A percentile compares a stretch with the other conserved stretches of the same genome.
These are phyloP conservation scores for Septoria petroselini DNA, from an alignment of 2,329 filamentous ascomycete species.

Conservation along the genomic window DNA sequence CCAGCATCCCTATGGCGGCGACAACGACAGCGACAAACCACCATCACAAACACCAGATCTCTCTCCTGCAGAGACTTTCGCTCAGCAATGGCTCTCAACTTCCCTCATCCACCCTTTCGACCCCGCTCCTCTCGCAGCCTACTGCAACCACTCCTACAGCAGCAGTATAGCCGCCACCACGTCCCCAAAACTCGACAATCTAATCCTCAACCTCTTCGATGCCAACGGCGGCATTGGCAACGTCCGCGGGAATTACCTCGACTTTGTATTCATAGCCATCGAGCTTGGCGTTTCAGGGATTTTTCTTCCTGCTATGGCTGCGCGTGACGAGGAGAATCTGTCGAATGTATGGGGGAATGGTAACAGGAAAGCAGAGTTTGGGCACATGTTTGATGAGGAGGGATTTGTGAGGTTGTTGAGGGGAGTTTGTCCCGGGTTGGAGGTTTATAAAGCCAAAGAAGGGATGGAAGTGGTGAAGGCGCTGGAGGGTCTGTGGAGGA, in stretches of 20 bases:
- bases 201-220: slow-evolving; percentile 47
- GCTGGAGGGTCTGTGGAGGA: slow-evolving; percentile 27
- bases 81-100: slow-evolving; percentile 30
- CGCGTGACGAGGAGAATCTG: slow-evolving; percentile 20
- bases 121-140: slow-evolving; percentile 25
- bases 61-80: slow-evolving; percentile 21
- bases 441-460: slow-evolving; percentile 25
- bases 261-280: slow-evolving; percentile 18
- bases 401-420: slow-evolving; percentile 29
- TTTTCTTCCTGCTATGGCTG: slow-evolving; percentile 23
- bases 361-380: slow-evolving; percentile 22
- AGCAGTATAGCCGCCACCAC: slow-evolving; percentile 39
- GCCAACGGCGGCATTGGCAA: slow-evolving; percentile 45
- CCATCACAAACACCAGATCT: not conserved
- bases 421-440: slow-evolving; percentile 31
- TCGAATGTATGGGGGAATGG: slow-evolving; percentile 28
- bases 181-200: too few relatives aligned
- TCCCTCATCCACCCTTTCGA: slow-evolving; percentile 29
- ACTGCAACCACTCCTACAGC: slow-evolving; percentile 35
- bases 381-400: slow-evolving; percentile 32
- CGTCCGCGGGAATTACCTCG: slow-evolving; percentile 17
- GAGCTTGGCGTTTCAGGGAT: slow-evolving; percentile 43
- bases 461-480: slow-evolving; percentile 18
- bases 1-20: slow-evolving; percentile 18
- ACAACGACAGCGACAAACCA: not conserved